Evolutionary conservation across 1,284 basidiomycete genomes (phyloP).

Genomic region (Puccinia triticina): DNA sequence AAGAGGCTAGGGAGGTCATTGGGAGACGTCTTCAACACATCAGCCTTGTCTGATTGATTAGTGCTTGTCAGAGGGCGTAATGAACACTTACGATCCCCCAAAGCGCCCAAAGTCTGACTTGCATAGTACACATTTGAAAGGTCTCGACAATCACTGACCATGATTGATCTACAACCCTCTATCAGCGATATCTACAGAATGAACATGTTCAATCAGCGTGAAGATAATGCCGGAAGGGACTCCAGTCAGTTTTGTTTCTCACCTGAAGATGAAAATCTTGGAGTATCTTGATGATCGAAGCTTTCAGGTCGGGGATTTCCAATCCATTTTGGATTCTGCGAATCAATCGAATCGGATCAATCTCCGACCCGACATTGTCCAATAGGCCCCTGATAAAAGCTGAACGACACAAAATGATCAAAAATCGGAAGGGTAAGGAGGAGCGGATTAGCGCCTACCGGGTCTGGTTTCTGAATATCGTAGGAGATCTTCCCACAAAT

Average conservation of each 20-base stretch:
- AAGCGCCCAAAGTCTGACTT: conserved; percentile 76
- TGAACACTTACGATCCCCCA: conserved; percentile 68
- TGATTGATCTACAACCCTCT: conserved; percentile 83
- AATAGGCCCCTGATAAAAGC: conserved; percentile 87
- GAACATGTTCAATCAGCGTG: background rate
- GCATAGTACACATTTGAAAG: conserved; percentile 72
- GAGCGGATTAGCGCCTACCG: conserved; percentile 63
- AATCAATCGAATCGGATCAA: conserved; percentile 91
- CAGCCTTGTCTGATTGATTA: background rate
- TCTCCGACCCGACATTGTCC: conserved; percentile 94
- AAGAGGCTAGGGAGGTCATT: conserved; percentile 9
- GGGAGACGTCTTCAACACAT: background rate
- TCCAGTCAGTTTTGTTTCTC: conserved; percentile 41
- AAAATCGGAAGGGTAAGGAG: background rate
- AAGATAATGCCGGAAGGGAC: background rate
- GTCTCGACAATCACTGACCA: conserved; percentile 77
- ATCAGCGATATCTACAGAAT: conserved; percentile 75
- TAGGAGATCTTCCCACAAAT: conserved; percentile 96
- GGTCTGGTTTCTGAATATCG: conserved; percentile 92
- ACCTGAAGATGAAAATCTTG: conserved; percentile 85
- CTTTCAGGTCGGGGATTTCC: conserved; percentile 91
- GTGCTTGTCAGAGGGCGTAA: background rate
- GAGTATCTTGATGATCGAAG: conserved; percentile 91
- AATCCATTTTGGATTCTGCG: conserved; percentile 91
- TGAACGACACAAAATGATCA: conserved; percentile 60